phyloP scores from a whole-genome alignment of 345 rosid species.

The Populus davidiana region DNA sequence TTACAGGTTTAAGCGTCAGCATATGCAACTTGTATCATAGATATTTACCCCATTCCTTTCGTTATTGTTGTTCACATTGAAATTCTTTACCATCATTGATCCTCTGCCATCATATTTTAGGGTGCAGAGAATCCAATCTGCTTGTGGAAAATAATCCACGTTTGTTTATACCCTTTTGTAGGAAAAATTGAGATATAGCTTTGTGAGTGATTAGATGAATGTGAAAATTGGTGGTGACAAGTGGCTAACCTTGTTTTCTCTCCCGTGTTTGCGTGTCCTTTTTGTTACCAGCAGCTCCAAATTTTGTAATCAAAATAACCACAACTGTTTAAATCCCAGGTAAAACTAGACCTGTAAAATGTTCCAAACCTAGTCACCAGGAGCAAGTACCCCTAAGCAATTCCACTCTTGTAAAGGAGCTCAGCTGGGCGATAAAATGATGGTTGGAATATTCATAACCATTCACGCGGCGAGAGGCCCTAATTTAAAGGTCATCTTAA shows the following conservation, averaged over 20 bases:
- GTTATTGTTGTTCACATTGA: constrained; percentile 21
- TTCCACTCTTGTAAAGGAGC: no score
- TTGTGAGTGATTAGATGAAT: background rate
- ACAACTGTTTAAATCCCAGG: no score
- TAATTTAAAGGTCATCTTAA: no score
- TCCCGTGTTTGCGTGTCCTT: no score
- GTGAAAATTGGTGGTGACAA: background rate
- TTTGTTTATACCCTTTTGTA: background rate
- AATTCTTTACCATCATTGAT: constrained; percentile 9
- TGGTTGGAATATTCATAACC: no score
- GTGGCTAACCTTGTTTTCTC: no score
- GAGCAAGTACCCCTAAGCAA: no score
- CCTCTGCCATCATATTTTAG: constrained; percentile 40
- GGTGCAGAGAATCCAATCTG: constrained; percentile 29
- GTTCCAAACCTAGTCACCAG: no score
- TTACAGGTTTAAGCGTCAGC: constrained; percentile 13
- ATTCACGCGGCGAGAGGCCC: no score
- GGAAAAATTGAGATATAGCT: background rate
- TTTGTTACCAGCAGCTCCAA: no score
- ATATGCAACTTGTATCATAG: constrained; percentile 33
- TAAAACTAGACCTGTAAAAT: no score
- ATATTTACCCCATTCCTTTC: constrained; percentile 8
- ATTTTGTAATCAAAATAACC: background rate
- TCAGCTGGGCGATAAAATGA: no score
- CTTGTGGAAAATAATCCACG: constrained; percentile 19